Percentiles rank a stretch among this genome's conserved stretches.
Conservation (phyloP, 768 basidiomycete genomes). For the Suillus variegatus region DNA sequence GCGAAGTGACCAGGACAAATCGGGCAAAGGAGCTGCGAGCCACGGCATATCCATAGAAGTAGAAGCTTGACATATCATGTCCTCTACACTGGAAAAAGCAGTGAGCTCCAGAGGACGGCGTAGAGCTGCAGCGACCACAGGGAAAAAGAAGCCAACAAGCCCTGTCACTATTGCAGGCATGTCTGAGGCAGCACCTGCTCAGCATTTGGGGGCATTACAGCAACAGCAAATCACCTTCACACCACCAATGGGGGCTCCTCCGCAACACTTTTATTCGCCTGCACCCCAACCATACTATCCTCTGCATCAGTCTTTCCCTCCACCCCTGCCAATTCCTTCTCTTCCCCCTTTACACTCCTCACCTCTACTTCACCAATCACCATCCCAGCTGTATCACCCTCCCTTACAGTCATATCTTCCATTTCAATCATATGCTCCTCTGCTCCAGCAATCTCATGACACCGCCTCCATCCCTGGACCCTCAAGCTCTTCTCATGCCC, state of each 20-base stretch:
- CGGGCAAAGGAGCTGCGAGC: no score
- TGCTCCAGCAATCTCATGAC: background rate
- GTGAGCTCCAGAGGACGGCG: no score
- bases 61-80: no score
- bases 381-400: background rate
- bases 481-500: background rate
- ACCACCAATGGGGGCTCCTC: background rate
- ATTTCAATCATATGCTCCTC: background rate
- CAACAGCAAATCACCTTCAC: background rate
- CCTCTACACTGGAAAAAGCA: no score
- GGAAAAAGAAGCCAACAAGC: background rate
- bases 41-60: no score
- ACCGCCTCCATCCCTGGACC: background rate
- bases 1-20: no score
- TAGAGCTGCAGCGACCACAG: no score
- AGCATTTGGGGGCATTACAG: background rate
- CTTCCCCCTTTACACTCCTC: background rate
- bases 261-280: background rate
- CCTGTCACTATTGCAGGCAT: no score
- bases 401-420: background rate
- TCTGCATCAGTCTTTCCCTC: background rate
- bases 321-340: background rate
- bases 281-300: background rate
- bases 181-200: background rate
- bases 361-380: background rate